Percentiles rank a stretch among this genome's conserved stretches.
Evolutionary conservation across 208 protist species (phyloP).

Genomic region (Balamuthia mandrillaris): DNA sequence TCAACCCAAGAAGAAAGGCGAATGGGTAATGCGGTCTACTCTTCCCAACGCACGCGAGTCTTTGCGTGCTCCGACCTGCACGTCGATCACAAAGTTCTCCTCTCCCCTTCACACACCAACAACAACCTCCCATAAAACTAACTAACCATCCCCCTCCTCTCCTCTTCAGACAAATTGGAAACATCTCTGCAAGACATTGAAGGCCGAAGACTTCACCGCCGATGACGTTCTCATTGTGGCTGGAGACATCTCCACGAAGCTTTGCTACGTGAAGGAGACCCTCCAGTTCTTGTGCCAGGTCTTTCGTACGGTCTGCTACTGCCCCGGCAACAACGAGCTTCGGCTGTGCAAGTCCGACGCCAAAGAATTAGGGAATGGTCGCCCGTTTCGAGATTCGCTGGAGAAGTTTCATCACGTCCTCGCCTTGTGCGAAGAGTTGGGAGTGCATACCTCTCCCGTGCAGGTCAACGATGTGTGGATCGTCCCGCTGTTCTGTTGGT

Average conservation of each 20-base stretch:
- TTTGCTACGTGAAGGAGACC: background rate
- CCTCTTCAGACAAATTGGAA: constrained; percentile 16
- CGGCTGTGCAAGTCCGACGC: background rate
- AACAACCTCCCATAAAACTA: too few species aligned
- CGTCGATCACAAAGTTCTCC: constrained; percentile 31
- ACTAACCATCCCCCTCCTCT: background rate
- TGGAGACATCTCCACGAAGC: constrained; percentile 22
- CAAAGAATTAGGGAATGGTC: background rate
- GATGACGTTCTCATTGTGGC: constrained; percentile 28
- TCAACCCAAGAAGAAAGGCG: too few species aligned
- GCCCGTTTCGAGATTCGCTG: background rate
- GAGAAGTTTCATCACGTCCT: background rate
- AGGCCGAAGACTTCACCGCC: background rate
- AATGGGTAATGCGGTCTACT: too few species aligned
- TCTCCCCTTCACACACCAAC: background rate
- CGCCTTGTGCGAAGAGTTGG: background rate
- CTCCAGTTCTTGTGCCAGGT: background rate
- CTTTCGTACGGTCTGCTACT: constrained; percentile 35
- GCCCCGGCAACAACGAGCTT: constrained; percentile 28
- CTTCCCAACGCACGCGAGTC: background rate
- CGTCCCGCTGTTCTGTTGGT: constrained; percentile 14
- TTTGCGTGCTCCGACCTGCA: constrained; percentile 33
- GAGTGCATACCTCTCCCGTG: background rate
- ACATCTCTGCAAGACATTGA: background rate
- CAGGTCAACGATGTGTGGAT: constrained; percentile 19